Evolutionary conservation across 257 asterid species (phyloP).

Genomic region (Solanum habrochaites): DNA sequence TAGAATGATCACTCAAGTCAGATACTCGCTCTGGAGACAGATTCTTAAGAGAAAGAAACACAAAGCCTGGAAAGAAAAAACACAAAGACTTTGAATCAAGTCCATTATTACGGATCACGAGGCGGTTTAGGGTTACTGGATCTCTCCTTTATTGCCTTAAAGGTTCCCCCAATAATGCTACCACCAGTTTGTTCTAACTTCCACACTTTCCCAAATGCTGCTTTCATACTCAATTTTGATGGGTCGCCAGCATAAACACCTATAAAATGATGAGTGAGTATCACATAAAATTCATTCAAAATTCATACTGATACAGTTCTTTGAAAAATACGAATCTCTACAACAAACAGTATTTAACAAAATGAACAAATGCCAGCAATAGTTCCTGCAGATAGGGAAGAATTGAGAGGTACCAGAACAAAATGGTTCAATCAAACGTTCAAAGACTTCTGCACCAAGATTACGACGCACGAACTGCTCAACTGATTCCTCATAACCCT

Average conservation of each 20-base stretch:
- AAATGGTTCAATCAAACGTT: conserved; percentile 94
- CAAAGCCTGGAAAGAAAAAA: conserved; percentile 9
- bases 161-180: conserved; percentile 87
- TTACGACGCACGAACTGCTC: conserved; percentile 95
- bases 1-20: conserved; percentile 11
- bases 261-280: conserved; percentile 4
- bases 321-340: background rate
- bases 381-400: background rate
- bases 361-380: background rate
- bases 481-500: conserved; percentile 91
- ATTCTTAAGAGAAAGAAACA: background rate
- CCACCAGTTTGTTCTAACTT: conserved; percentile 91
- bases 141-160: conserved; percentile 65
- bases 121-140: conserved; percentile 39
- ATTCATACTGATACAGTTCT: background rate
- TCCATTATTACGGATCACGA: conserved; percentile 71
- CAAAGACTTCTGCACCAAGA: conserved; percentile 88
- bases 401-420: conserved; percentile 59
- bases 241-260: conserved; percentile 99
- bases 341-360: background rate
- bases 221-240: conserved; percentile 88
- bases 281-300: background rate
- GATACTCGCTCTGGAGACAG: conserved; percentile 1
- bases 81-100: background rate
- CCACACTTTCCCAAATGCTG: conserved; percentile 98